Evolutionary conservation across 495 filamentous ascomycete species (phyloP).

Genomic region (Choiromyces venosus): DNA sequence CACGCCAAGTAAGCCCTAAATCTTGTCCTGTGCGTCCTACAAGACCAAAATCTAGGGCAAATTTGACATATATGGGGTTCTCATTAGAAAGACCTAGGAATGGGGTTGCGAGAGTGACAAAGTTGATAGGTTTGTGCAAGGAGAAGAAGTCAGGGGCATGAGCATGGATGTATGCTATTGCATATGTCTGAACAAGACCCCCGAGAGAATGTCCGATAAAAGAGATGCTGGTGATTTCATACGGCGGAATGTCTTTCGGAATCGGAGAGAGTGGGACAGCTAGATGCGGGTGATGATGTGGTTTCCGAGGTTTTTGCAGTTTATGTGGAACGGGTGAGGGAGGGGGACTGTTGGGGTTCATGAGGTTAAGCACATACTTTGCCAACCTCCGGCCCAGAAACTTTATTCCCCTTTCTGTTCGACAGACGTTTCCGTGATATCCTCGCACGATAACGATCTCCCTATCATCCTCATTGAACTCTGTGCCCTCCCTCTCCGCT

Average conservation of each 20-base stretch:
- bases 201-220: conserved; percentile 93
- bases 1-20: conserved; percentile 86
- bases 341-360: conserved; percentile 86
- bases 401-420: conserved; percentile 91
- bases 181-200: conserved; percentile 87
- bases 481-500: conserved; percentile 36
- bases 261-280: conserved; percentile 5
- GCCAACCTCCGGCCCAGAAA: conserved; percentile 92
- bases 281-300: conserved; percentile 38
- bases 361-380: conserved; percentile 81
- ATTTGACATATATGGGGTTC: conserved; percentile 94
- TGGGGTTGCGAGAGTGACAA: conserved; percentile 83
- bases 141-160: conserved; percentile 90
- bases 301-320: conserved; percentile 29
- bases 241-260: conserved; percentile 53
- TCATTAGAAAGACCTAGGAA: conserved; percentile 94
- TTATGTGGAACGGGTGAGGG: conserved; percentile 55
- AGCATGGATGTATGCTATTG: conserved; percentile 95
- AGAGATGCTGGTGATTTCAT: conserved; percentile 89
- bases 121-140: conserved; percentile 81
- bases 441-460: conserved; percentile 92
- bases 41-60: conserved; percentile 90
- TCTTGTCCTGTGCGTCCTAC: conserved; percentile 94
- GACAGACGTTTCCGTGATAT: conserved; percentile 80
- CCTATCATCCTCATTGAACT: conserved; percentile 59